Evolutionary conservation across 2,329 filamentous ascomycete genomes (phyloP).

Genomic region (Biscogniauxia sp.): DNA sequence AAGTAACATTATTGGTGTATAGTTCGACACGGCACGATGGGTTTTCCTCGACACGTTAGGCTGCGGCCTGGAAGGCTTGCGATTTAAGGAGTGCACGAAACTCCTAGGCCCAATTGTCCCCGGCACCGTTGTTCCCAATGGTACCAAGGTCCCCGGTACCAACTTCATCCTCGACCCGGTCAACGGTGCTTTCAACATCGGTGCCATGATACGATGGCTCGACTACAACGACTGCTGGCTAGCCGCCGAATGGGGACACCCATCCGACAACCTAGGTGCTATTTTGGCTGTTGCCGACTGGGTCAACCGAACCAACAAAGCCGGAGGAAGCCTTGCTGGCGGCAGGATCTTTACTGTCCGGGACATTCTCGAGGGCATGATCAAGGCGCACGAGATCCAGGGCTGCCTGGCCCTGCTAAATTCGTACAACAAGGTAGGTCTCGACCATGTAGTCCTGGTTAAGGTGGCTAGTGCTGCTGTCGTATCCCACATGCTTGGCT

Average conservation of each 20-base stretch:
- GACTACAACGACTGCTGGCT: conserved; percentile 99
- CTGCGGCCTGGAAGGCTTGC: conserved; percentile 91
- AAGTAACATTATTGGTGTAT: neutral
- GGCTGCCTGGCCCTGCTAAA: conserved; percentile 95
- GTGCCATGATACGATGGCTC: conserved; percentile 97
- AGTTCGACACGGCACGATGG: conserved; percentile 95
- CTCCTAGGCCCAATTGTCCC: conserved; percentile 88
- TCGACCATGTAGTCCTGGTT: conserved; percentile 97
- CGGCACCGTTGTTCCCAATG: conserved; percentile 88
- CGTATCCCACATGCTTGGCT: conserved; percentile 90
- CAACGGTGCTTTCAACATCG: conserved; percentile 97
- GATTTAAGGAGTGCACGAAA: conserved; percentile 95
- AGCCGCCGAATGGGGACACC: conserved; percentile 97
- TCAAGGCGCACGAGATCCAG: conserved; percentile 99
- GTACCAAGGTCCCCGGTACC: conserved; percentile 86
- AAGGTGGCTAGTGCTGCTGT: conserved; percentile 96
- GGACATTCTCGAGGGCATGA: conserved; percentile 94
- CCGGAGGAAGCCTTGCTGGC: conserved; percentile 74
- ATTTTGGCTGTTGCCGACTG: conserved; percentile 97
- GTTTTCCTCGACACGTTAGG: conserved; percentile 96
- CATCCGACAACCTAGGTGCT: conserved; percentile 95
- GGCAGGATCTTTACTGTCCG: conserved; percentile 85
- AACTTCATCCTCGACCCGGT: conserved; percentile 93
- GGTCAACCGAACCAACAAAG: conserved; percentile 86
- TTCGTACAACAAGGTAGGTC: conserved; percentile 97